Evolutionary conservation across 805 yeast species (phyloP), one percentile per base, ranked within the genome.

Genomic region (Saccharomycopsis microspora): DNA sequence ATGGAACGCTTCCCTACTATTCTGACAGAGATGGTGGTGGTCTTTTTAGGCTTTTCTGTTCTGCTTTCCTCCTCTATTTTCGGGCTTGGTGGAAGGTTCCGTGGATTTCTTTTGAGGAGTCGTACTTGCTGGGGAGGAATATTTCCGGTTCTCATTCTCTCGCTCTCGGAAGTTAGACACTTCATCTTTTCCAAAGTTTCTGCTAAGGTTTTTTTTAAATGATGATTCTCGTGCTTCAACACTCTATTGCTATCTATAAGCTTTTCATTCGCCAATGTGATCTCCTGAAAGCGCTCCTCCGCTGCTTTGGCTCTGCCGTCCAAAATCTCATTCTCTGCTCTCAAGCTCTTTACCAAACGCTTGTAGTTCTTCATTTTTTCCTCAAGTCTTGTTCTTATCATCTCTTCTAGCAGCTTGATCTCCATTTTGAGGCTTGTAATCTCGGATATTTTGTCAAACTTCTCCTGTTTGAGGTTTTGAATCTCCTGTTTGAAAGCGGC

Each of bases 381-480:
- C 41, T 49, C 43, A 8, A 43, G 32, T 30, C 39, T 34, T 3
- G 11, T 8, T 7, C 32, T 33, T 29, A 49, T 47, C 30, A 31
- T 43, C 8, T 28, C 42, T 39, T 50, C 53, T 8, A 47, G 31
- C 27, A 46, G 35, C 29, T 31, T 36, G 28, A 50, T 30, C 30
- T 30, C 44, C 9, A 50, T 39, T 45, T 45, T 50, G 28, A 50
- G 28, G 31, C 42, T 32, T n/a, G 51, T 50, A 36, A 44, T 29
- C 32, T 50, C 51, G 11, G 46, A 41, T 10, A 50, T 50, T 19
- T 50, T 47, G 19, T 50, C 51, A 45, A 50, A 50, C 29, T 50
- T 50, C 11, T 50, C 54, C 9, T 32, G 40, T 32, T 46, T 48
- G 44, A 50, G 41, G 6, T 35, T 33, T n/a, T 45, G 41, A 10